Evolutionary conservation across 768 basidiomycete genomes (phyloP).

Genomic region (Pholiota conissans): DNA sequence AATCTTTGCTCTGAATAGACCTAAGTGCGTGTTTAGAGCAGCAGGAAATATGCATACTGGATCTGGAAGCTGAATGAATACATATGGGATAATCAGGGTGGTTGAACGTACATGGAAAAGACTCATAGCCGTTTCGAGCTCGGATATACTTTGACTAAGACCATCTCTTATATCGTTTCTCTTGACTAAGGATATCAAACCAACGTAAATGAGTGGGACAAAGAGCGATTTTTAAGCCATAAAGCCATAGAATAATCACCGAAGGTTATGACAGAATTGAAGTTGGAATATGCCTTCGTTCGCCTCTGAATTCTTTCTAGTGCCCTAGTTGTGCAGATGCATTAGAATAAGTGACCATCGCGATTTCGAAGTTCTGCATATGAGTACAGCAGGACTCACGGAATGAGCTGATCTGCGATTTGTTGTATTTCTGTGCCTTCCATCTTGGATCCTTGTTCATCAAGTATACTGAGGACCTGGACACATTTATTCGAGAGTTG

Average conservation of each 20-base stretch:
- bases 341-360: neutral
- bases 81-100: neutral
- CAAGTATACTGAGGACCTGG: constrained; percentile 35
- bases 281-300: constrained; percentile 37
- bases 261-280: constrained; percentile 36
- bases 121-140: constrained; percentile 42
- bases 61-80: neutral
- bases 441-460: constrained; percentile 37
- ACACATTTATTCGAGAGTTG: constrained; percentile 44
- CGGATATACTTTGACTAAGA: constrained; percentile 41
- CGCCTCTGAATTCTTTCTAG: constrained; percentile 39
- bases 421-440: constrained; percentile 40
- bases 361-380: neutral
- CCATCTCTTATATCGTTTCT: constrained; percentile 46
- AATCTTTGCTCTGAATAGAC: constrained; percentile 27
- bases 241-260: constrained; percentile 27
- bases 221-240: too few relatives aligned
- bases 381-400: constrained; percentile 26
- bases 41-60: neutral
- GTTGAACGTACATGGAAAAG: constrained; percentile 39
- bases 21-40: neutral
- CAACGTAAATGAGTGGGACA: too few relatives aligned
- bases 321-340: constrained; percentile 32
- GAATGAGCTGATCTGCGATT: constrained; percentile 42
- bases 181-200: constrained; percentile 37